A percentile compares a stretch with the other conserved stretches of the same genome.
These are phyloP conservation scores for Penicillium sp. DNA, from an alignment of 2,329 filamentous ascomycete species.

Conservation along the genomic window DNA sequence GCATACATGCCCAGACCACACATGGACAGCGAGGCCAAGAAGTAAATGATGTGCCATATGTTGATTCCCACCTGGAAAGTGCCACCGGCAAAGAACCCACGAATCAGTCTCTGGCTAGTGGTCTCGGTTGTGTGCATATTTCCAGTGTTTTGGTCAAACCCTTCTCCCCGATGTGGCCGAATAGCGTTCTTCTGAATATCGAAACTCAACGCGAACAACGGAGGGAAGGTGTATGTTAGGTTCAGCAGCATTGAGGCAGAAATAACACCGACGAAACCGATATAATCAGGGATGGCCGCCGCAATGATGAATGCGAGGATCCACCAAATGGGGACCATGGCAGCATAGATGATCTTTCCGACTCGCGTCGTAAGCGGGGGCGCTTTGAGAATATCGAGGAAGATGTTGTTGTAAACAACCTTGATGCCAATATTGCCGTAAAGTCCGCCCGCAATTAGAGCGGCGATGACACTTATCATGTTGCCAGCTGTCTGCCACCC, in stretches of 20 bases:
- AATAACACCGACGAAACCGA: slow-evolving; percentile 40
- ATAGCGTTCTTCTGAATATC: slow-evolving; percentile 30
- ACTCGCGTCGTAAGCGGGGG: slow-evolving; percentile 38
- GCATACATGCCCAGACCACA: slow-evolving; percentile 28
- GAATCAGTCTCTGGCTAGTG: slow-evolving; percentile 13
- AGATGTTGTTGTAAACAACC: slow-evolving; percentile 46
- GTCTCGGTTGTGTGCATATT: slow-evolving; percentile 10
- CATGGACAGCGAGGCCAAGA: slow-evolving; percentile 24
- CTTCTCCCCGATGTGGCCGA: slow-evolving; percentile 24
- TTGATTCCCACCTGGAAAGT: slow-evolving; percentile 23
- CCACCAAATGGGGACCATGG: slow-evolving; percentile 45
- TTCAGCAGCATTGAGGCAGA: slow-evolving; percentile 47
- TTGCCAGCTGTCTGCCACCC: slow-evolving; percentile 34
- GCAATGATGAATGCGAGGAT: slow-evolving; percentile 44
- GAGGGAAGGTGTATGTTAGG: slow-evolving; percentile 50
- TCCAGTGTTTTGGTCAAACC: slow-evolving; percentile 20
- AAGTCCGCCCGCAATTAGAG: slow-evolving; percentile 37
- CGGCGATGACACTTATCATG: slow-evolving; percentile 29
- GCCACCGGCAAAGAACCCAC: slow-evolving; percentile 26
- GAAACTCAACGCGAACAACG: slow-evolving; percentile 32
- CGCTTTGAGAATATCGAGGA: slow-evolving; percentile 42
- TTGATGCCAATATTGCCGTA: slow-evolving; percentile 46
- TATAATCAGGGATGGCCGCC: slow-evolving; percentile 46
- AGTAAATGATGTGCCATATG: slow-evolving; percentile 27
- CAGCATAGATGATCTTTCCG: slow-evolving; percentile 42